Evolutionary conservation across 2,329 filamentous ascomycete genomes (phyloP).

Genomic region (Calycina herbarum): DNA sequence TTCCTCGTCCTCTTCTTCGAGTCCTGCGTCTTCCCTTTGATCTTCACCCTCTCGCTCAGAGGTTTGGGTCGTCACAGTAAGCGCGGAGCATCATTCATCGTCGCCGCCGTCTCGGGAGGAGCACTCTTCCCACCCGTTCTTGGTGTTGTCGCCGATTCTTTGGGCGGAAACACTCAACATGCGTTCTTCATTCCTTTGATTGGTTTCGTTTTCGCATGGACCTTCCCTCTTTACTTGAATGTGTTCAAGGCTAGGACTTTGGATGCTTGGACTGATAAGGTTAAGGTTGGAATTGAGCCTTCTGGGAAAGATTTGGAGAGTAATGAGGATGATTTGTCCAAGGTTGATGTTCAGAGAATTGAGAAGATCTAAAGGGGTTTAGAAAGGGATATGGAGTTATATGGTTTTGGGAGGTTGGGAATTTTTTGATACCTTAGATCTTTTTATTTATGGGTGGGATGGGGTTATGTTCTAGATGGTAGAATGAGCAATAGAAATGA

Average conservation of each 20-base stretch:
- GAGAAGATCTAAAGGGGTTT: slow-evolving; percentile 21
- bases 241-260: slow-evolving; percentile 28
- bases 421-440: not conserved
- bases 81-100: slow-evolving; percentile 75
- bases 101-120: slow-evolving; percentile 41
- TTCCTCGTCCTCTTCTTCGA: slow-evolving; percentile 74
- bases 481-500: not conserved
- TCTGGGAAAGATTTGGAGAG: slow-evolving; percentile 26
- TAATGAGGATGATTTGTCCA: slow-evolving; percentile 8
- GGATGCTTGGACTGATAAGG: slow-evolving; percentile 34
- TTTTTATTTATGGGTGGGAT: not conserved
- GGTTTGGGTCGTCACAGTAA: slow-evolving; percentile 79
- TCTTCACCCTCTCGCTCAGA: slow-evolving; percentile 76
- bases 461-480: not conserved
- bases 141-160: slow-evolving; percentile 26
- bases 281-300: slow-evolving; percentile 29
- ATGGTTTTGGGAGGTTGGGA: not conserved
- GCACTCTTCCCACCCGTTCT: slow-evolving; percentile 32
- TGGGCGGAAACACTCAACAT: slow-evolving; percentile 28
- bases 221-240: slow-evolving; percentile 32
- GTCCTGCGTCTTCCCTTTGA: slow-evolving; percentile 78
- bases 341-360: slow-evolving; percentile 18
- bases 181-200: slow-evolving; percentile 32
- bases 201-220: slow-evolving; percentile 25
- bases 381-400: not conserved